These are phyloP conservation scores for Lodderomyces beijingensis DNA, from an alignment of 1,139 yeast species.

Conservation along the genomic window DNA sequence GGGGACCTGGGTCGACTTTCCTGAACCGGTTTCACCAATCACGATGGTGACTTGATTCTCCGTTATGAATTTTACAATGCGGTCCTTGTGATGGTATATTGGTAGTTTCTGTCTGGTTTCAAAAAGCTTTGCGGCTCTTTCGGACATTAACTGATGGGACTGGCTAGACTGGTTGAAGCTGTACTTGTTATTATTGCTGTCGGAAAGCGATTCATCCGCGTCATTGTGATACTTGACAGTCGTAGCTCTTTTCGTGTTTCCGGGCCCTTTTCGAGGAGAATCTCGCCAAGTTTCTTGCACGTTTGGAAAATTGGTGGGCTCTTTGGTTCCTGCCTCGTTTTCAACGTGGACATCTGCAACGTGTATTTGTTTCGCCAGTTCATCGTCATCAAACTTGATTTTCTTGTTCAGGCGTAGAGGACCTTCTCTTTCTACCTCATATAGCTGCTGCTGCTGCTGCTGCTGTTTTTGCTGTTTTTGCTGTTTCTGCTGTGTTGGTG, in stretches of 20 bases:
- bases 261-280: no score
- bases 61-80: constrained; percentile 52
- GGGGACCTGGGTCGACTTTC: constrained; percentile 96
- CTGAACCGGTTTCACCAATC: constrained; percentile 97
- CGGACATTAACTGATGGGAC: constrained; percentile 29
- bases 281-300: no score
- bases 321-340: no score
- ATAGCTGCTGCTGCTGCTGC: no score
- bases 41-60: constrained; percentile 68
- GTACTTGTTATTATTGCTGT: constrained; percentile 2
- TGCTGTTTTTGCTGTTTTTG: no score
- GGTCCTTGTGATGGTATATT: constrained; percentile 66
- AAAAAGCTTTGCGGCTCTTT: constrained; percentile 46
- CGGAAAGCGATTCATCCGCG: constrained; percentile 6
- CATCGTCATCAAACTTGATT: constrained; percentile 1
- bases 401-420: constrained; percentile 5
- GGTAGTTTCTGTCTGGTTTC: constrained; percentile 61
- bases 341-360: no score
- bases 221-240: constrained; percentile 16
- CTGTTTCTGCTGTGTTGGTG: no score
- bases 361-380: no score
- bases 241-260: no score
- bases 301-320: no score
- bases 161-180: constrained; percentile 3
- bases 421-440: no score